A percentile compares a stretch with the other conserved stretches of the same genome.
These are phyloP conservation scores for Neofusicoccum laricinum DNA, from an alignment of 2,329 filamentous ascomycete genomes.

Conservation along the genomic window DNA sequence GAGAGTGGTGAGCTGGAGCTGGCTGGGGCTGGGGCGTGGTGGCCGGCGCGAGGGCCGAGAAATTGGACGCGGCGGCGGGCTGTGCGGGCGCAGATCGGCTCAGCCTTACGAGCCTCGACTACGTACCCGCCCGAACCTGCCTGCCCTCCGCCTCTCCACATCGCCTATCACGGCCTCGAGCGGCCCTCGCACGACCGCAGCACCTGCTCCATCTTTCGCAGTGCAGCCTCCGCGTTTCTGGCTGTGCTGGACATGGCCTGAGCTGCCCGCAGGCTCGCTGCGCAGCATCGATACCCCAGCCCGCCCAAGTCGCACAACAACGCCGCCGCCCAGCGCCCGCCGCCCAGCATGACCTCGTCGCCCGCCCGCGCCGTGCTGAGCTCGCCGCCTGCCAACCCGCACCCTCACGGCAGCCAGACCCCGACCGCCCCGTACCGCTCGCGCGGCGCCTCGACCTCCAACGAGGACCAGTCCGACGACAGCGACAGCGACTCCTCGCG, in stretches of 20 bases:
- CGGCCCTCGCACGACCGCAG: neutral
- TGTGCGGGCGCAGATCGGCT: conserved; percentile 1
- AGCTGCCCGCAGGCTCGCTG: neutral
- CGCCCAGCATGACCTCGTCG: conserved; percentile 6
- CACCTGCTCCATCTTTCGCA: neutral
- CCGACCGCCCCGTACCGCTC: neutral
- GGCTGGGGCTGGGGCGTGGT: no score
- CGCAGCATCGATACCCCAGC: conserved; percentile 2
- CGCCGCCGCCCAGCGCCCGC: neutral
- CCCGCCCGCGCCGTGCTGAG: conserved; percentile 11
- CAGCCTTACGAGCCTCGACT: conserved; percentile 15
- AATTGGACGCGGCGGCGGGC: neutral
- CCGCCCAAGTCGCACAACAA: conserved; percentile 8
- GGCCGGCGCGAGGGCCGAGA: neutral
- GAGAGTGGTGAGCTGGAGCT: conserved; percentile 16
- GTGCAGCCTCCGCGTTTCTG: neutral
- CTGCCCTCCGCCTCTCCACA: neutral
- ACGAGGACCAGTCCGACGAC: conserved; percentile 18
- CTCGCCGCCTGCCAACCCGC: conserved; percentile 1
- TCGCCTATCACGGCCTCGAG: neutral
- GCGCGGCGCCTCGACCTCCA: neutral
- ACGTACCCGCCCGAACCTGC: neutral
- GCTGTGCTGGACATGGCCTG: conserved; percentile 15
- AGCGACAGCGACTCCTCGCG: conserved; percentile 40
- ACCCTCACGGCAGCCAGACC: conserved; percentile 1